phyloP scores from a whole-genome alignment of 2,329 filamentous ascomycete genomes.

The Karstenula rhodostoma region DNA sequence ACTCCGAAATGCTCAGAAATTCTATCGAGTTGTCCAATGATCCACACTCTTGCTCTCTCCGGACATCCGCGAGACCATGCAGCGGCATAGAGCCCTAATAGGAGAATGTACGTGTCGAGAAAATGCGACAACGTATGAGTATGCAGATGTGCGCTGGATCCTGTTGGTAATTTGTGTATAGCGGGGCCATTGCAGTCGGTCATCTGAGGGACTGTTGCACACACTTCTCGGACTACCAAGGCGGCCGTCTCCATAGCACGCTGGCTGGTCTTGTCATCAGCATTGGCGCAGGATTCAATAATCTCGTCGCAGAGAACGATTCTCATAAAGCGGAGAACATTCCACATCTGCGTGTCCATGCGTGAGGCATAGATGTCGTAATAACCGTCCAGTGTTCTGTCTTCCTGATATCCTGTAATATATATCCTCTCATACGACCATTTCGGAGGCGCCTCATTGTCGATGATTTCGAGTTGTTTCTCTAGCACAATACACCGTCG shows the following conservation, averaged over 20 bases:
- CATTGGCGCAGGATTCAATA: slow-evolving; percentile 16
- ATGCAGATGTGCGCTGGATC: slow-evolving; percentile 4
- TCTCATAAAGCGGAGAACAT: slow-evolving; percentile 40
- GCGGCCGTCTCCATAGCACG: slow-evolving; percentile 29
- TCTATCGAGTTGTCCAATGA: slow-evolving; percentile 16
- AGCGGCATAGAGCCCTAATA: slow-evolving; percentile 23
- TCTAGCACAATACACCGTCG: slow-evolving; percentile 32
- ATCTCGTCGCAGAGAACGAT: slow-evolving; percentile 44
- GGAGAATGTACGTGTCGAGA: slow-evolving; percentile 25
- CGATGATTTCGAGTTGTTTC: slow-evolving; percentile 29
- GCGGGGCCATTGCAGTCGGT: slow-evolving; percentile 33
- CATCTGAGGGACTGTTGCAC: slow-evolving; percentile 44
- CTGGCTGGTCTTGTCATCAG: slow-evolving; percentile 7
- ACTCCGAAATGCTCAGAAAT: slow-evolving; percentile 26
- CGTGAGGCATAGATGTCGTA: slow-evolving; percentile 43
- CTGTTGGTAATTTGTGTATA: slow-evolving; percentile 22
- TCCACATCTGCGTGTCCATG: slow-evolving; percentile 41
- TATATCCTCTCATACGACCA: slow-evolving; percentile 25
- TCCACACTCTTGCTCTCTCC: slow-evolving; percentile 15
- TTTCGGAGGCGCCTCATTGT: slow-evolving; percentile 26
- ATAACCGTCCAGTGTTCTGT: slow-evolving; percentile 19
- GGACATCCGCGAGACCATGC: slow-evolving; percentile 21
- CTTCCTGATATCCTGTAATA: slow-evolving; percentile 10
- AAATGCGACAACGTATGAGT: slow-evolving; percentile 22
- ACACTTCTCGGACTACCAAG: slow-evolving; percentile 38